Percentiles rank a stretch among this genome's conserved stretches.
Conservation (phyloP, 116 monocot genomes). For the Zostera marina region DNA sequence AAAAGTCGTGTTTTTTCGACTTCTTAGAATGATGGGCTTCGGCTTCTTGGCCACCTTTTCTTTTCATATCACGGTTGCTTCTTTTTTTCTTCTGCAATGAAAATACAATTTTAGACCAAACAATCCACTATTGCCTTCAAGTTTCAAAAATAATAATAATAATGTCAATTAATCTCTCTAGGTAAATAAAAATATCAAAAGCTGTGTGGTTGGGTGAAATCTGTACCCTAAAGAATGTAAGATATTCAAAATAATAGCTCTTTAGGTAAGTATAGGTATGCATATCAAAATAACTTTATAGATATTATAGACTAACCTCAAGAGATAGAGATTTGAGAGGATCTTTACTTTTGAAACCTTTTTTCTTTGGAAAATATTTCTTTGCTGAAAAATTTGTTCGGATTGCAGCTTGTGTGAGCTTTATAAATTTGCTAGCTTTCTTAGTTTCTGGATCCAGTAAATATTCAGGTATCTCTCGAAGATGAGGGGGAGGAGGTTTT, state of each 20-base stretch:
- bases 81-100: conserved; percentile 2
- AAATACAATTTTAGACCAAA: not conserved
- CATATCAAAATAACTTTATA: not conserved
- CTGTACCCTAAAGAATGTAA: no score
- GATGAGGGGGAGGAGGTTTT: conserved; percentile 60
- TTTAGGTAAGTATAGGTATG: not conserved
- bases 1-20: not conserved
- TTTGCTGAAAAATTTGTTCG: conserved; percentile 19
- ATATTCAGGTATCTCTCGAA: conserved; percentile 72
- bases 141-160: not conserved
- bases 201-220: no score
- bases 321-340: conserved; percentile 50
- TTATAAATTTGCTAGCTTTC: conserved; percentile 59
- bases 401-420: conserved; percentile 80
- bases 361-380: conserved; percentile 22
- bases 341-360: conserved; percentile 45
- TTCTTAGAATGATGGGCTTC: not conserved
- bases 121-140: not conserved
- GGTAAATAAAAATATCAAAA: no score
- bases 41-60: not conserved
- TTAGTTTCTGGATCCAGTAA: conserved; percentile 44
- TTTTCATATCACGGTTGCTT: not conserved
- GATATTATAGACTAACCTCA: conserved; percentile 23
- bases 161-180: no score
- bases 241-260: no score